Evolutionary conservation across 805 yeast species (phyloP), one percentile per base, ranked within the genome.

Genomic region (Babjeviella inositovora): DNA sequence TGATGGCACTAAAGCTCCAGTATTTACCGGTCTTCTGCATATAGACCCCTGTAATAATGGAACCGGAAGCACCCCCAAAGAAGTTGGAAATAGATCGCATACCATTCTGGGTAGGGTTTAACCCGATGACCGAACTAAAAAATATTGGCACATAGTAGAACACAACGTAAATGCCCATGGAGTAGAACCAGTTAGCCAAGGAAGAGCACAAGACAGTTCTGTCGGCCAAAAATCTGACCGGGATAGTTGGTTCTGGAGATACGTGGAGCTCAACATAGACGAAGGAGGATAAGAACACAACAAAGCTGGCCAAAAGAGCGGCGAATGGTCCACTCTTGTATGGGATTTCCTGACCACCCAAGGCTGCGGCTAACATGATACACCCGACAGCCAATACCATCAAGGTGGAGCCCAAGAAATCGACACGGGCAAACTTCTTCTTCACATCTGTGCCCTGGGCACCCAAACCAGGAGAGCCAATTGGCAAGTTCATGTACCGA

Each of bases 21-120:
- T 75, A 75, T 22, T 52, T 60, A 3, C 81, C 82, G 1, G 79
- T 70, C 23, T 42, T 41, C 33, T 57, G 68, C 76, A 73, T 71
- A 43, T 70, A 71, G 23, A 50, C 40, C 1, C 82, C 82, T 7
- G 79, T 62, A 7, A 68, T 67, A 11, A 73, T 50, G 1, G 79
- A 69, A 3, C 81, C 73, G 19, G 54, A 20, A 1, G 79, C 65
- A 8, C 63, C 58, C 7, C 66, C 58, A 25, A 74, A 44, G 36
- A 73, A 70, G 32, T 66, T 70, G 7, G 81, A 77, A 14, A 71
- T 43, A 26, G 69, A 41, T 33, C 79, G 51, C 21, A 56, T 38
- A 6, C 84, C 87, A 28, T 68, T 63, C 26, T 63, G 57, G 4
- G 69, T 61, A 0, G 84, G 54, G 9, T 58, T 39, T 24, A 69